A percentile compares a stretch with the other conserved stretches of the same genome.
These are phyloP conservation scores for Candida mattraensis DNA, from an alignment of 805 yeast species.

Conservation along the genomic window DNA sequence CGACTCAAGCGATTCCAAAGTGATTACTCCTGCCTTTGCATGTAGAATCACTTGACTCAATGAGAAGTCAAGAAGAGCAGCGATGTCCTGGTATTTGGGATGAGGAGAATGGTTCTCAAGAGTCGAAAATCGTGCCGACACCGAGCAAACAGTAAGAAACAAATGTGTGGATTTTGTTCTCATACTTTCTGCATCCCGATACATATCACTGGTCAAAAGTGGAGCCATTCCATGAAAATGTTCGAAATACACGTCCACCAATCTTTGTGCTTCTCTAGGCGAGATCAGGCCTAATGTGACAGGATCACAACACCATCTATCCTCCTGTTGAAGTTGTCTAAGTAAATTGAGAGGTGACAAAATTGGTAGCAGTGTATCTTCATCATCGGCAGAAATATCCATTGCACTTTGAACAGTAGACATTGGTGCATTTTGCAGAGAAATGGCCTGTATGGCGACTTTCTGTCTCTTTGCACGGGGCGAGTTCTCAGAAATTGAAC, in stretches of 20 bases:
- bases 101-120: constrained; percentile 1
- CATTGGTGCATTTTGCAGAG: constrained; percentile 17
- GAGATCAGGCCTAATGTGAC: constrained; percentile 10
- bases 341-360: constrained; percentile 12
- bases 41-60: constrained; percentile 11
- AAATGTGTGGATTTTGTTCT: constrained; percentile 12
- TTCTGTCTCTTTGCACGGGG: constrained; percentile 6
- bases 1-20: constrained; percentile 17
- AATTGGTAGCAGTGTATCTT: not conserved
- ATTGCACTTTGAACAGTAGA: constrained; percentile 16
- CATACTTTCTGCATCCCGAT: constrained; percentile 14
- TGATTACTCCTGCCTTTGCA: constrained; percentile 12
- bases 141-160: constrained; percentile 14
- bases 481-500: not conserved
- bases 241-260: constrained; percentile 16
- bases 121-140: constrained; percentile 14
- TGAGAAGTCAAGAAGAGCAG: constrained; percentile 14
- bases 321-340: constrained; percentile 6
- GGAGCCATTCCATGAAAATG: constrained; percentile 19
- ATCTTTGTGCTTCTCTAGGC: constrained; percentile 13
- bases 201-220: constrained; percentile 13
- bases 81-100: constrained; percentile 12
- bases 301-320: constrained; percentile 18
- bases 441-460: constrained; percentile 14
- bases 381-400: constrained; percentile 7